Evolutionary conservation across 2,329 filamentous ascomycete genomes (phyloP).

Genomic region (Emmonsiellopsis sp.): DNA sequence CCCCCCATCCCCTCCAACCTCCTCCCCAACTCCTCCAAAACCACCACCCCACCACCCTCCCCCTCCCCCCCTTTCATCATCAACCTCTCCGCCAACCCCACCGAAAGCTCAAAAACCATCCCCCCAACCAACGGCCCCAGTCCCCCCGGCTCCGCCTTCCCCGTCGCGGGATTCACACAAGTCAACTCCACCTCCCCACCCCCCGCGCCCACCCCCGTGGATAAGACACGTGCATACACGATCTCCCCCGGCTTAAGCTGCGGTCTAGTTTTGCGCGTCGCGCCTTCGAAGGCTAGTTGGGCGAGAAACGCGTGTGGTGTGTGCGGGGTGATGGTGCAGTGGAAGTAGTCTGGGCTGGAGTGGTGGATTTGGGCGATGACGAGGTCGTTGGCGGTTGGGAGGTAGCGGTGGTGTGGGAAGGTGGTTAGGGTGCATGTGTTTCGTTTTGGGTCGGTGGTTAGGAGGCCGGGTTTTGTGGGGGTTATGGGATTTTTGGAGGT

Average conservation of each 20-base stretch:
- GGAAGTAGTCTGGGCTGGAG: conserved; percentile 66
- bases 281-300: conserved; percentile 85
- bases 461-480: conserved; percentile 27
- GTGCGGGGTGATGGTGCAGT: conserved; percentile 63
- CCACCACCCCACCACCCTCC: conserved; percentile 47
- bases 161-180: conserved; percentile 76
- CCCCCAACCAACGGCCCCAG: conserved; percentile 75
- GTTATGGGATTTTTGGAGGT: conserved; percentile 53
- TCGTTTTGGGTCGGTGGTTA: conserved; percentile 31
- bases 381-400: conserved; percentile 70
- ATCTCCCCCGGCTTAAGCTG: conserved; percentile 64
- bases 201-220: conserved; percentile 62
- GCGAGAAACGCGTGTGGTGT: conserved; percentile 61
- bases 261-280: conserved; percentile 84
- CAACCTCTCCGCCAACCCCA: conserved; percentile 71
- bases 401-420: conserved; percentile 53
- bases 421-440: conserved; percentile 29
- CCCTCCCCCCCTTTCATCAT: conserved; percentile 45
- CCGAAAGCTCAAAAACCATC: conserved; percentile 74
- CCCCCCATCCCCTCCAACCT: conserved; percentile 53
- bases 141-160: conserved; percentile 79
- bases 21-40: conserved; percentile 73
- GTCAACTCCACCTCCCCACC: conserved; percentile 86
- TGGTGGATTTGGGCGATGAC: conserved; percentile 80
- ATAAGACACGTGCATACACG: conserved; percentile 77